Conservation (phyloP, 2,329 filamentous ascomycete genomes). For the Talaromyces pinophilus region DNA sequence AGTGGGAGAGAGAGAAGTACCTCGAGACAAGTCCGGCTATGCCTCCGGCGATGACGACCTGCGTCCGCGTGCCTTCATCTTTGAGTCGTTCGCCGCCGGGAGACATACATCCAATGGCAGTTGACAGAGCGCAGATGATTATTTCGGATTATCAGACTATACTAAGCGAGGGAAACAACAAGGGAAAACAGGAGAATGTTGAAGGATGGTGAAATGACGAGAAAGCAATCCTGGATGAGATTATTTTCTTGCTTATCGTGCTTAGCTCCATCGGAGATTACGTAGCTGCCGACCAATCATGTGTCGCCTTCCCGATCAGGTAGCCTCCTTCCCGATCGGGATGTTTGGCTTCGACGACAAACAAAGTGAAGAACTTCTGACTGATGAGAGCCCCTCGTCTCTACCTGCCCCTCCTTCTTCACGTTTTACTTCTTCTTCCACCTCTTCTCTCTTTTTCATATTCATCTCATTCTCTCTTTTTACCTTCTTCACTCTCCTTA, state of each 20-base stretch:
- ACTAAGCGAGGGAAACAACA: neutral
- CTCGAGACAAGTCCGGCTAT: slow-evolving; percentile 84
- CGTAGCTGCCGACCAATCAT: neutral
- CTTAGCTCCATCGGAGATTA: neutral
- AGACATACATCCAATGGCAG: slow-evolving; percentile 61
- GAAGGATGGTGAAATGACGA: neutral
- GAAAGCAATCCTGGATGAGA: neutral
- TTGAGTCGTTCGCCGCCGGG: slow-evolving; percentile 63
- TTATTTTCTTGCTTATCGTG: slow-evolving; percentile 4
- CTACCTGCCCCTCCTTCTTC: neutral
- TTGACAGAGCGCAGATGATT: neutral
- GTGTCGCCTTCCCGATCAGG: neutral
- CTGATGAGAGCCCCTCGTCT: neutral
- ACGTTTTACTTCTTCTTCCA: neutral
- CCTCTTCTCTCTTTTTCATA: neutral
- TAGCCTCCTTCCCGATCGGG: neutral
- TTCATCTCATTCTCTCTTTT: neutral
- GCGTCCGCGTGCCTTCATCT: slow-evolving; percentile 69
- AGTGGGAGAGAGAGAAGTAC: slow-evolving; percentile 44
- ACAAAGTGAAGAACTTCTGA: neutral
- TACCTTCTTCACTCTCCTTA: neutral
- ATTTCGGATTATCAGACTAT: neutral
- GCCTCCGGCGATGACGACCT: slow-evolving; percentile 67
- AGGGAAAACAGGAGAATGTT: neutral
- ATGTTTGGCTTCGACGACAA: neutral